Evolutionary conservation across 1,139 yeast genomes (phyloP), one percentile per base, ranked within the genome.

Genomic region (Cylindricascospora bacillispora): DNA sequence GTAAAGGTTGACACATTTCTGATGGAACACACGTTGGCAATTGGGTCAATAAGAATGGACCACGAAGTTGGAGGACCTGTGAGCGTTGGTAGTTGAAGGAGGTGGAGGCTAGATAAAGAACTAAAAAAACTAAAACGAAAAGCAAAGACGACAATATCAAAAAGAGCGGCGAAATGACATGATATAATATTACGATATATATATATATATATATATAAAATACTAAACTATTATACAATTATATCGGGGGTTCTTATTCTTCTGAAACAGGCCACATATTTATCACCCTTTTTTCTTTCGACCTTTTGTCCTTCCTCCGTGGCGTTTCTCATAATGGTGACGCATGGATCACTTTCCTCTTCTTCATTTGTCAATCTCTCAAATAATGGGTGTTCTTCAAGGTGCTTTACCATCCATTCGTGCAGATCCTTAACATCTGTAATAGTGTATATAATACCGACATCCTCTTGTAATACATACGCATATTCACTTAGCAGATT

Each of bases 271-370:
- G 97, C 97, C 24, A 85, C 68, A 58, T 67, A 89, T 55, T 89
- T 89, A 38, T 63, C 64, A 18, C 98, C 99, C 27, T 76, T 68
- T 53, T 89, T 92, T 49, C 98, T 70, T 29, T 74, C 74, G 26
- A 89, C 99, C 57, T 92, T 92, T 59, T 89, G 89, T 34, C 98
- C 98, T 57, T 89, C 99, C 56, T 89, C 99, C 1, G 99, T 89
- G 15, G 93, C 76, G 40, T 76, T 73, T 40, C 73, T 73, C 98
- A 89, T 89, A 31, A 83, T 71, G 38, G 69, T 60, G 19, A 86
- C 97, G 58, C 97, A 85, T 38, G 62, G 61, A 56, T 92, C 98
- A 16, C 62, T 57, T 3, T 57, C 56, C 57, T 85, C 95, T 83
- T 93, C 85, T 40, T 79, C 83, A 39, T 70, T 63, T 30, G 70